Evolutionary conservation across 805 yeast genomes (phyloP).

Genomic region (Ogataea methylovora): DNA sequence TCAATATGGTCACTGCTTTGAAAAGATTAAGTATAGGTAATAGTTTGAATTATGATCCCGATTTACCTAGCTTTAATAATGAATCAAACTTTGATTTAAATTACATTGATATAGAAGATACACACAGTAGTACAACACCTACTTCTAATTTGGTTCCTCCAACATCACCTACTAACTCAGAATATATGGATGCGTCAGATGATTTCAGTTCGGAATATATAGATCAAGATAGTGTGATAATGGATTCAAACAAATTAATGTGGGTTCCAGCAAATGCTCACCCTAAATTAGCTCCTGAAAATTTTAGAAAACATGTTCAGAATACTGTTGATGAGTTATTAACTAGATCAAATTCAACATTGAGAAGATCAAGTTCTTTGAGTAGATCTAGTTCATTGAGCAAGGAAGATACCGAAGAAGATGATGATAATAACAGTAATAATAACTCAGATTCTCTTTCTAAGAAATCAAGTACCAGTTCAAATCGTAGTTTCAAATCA

Average conservation of each 20-base stretch:
- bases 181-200: no score
- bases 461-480: neutral
- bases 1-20: conserved; percentile 64
- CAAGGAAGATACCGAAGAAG: conserved; percentile 23
- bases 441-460: conserved; percentile 1
- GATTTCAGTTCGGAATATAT: no score
- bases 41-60: conserved; percentile 59
- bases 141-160: no score
- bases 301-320: conserved; percentile 62
- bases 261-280: conserved; percentile 97
- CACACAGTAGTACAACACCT: no score
- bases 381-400: conserved; percentile 18
- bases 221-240: conserved; percentile 12
- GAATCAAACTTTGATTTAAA: conserved; percentile 17
- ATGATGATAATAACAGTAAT: conserved; percentile 9
- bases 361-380: conserved; percentile 4
- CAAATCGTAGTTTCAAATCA: neutral
- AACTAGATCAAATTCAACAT: conserved; percentile 3
- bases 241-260: conserved; percentile 43
- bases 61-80: conserved; percentile 37
- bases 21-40: conserved; percentile 69
- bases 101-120: conserved; percentile 10
- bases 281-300: conserved; percentile 93
- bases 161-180: no score
- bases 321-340: conserved; percentile 42